These are phyloP conservation scores for Noccaea caerulescens DNA, from an alignment of 345 rosid species.

Conservation along the genomic window DNA sequence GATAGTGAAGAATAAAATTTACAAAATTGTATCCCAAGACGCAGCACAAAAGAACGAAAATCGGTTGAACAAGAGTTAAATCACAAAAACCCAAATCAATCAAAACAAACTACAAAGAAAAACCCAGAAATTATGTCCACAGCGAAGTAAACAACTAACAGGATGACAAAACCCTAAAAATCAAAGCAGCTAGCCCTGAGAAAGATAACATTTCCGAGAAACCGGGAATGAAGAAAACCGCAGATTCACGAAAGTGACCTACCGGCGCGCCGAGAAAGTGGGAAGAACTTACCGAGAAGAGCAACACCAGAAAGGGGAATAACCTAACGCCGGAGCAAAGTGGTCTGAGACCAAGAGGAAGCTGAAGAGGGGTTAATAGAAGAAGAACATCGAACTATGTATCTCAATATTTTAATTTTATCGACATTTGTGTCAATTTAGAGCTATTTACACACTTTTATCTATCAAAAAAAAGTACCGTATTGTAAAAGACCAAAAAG, in stretches of 20 bases:
- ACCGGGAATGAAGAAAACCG: not conserved
- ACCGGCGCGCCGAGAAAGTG: not conserved
- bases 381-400: not conserved
- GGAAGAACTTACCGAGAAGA: not conserved
- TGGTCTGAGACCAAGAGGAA: conserved; percentile 1
- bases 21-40: not conserved
- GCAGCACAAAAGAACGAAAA: not conserved
- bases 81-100: not conserved
- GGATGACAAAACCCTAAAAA: conserved; percentile 29
- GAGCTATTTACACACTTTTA: no score
- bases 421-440: not conserved
- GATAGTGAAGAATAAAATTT: not conserved
- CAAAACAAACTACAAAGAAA: not conserved
- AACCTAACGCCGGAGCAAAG: conserved; percentile 21
- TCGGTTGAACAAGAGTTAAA: not conserved
- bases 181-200: not conserved
- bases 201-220: not conserved
- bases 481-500: no score
- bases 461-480: no score
- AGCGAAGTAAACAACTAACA: not conserved
- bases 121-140: not conserved
- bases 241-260: not conserved
- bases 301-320: not conserved
- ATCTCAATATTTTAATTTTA: not conserved
- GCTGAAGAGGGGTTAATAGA: not conserved